Evolutionary conservation across 2,329 filamentous ascomycete genomes (phyloP), one percentile per base, ranked within the genome.

Genomic region (Xylaria multiplex): DNA sequence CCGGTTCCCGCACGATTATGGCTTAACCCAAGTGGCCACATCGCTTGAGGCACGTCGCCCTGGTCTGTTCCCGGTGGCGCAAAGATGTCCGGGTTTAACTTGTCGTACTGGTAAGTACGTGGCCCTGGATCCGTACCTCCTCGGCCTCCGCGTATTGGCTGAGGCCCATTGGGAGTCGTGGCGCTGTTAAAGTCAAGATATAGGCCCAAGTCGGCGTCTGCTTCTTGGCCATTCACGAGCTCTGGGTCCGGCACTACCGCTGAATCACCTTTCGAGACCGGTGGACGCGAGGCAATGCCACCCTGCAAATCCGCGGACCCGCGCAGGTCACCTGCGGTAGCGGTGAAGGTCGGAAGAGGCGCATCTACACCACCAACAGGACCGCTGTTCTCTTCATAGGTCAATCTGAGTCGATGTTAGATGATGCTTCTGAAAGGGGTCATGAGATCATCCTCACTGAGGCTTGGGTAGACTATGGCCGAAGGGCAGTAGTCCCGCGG

Each of bases 21-120:
- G 37, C 80, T 82, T 16, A 88, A 75, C 60, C 84, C 84, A 69
- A 88, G 77, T 0, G 85, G 84, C 86, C 86, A 88, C 75, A 82
- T 80, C 2, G 81, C 79, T 52, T 85, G 80, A 3, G 80, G 75
- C 0, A 84, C 76, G 70, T 81, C 68, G 65, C 86, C 82, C 66
- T 78, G 71, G 69, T 88, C 86, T 0, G 85, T 86, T 0, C 79
- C 81, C 0, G 86, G 86, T 0, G 85, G 84, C 1, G 85, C 85
- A 45, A 81, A 82, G 16, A 83, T 76, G 69, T 88, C 85, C 6
- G 84, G 83, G 69, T 88, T 86, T 22, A 85, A 77, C 67, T 79
- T 83, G 70, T 88, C 83, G 57, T 87, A 84, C 45, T 78, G 77
- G 50, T 80, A 80, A 2, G 82, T 84, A 74, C 83, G 79, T 57